A percentile compares a stretch with the other conserved stretches of the same genome.
These are phyloP conservation scores for Rosa hybrid DNA, from an alignment of 331 rosid genomes.

Conservation along the genomic window DNA sequence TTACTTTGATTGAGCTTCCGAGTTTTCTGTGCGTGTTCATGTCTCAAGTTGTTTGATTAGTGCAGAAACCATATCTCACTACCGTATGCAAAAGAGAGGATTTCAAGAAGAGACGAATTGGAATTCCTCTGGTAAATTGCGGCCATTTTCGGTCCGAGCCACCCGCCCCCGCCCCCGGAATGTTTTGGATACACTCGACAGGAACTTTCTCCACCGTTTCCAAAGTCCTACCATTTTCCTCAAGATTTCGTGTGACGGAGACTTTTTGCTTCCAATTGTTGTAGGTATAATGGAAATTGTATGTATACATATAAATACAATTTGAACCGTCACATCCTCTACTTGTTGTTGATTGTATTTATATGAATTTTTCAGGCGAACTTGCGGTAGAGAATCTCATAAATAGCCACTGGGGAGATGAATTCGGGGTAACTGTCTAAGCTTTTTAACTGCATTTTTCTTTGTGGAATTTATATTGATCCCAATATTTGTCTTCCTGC, in stretches of 20 bases:
- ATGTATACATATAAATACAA: neutral
- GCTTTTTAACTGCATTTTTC: constrained; percentile 5
- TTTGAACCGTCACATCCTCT: neutral
- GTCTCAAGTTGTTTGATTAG: constrained; percentile 45
- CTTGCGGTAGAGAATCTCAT: constrained; percentile 77
- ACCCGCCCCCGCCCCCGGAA: constrained; percentile 22
- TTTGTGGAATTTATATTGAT: constrained; percentile 6
- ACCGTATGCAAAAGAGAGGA: constrained; percentile 63
- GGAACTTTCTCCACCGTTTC: constrained; percentile 64
- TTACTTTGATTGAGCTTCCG: no score
- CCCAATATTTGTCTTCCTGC: constrained; percentile 34
- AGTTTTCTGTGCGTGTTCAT: neutral
- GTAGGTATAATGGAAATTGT: constrained; percentile 50
- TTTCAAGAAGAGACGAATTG: constrained; percentile 50
- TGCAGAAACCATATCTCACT: constrained; percentile 87
- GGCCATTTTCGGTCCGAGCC: constrained; percentile 41
- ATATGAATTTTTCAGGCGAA: constrained; percentile 54
- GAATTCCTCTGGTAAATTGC: constrained; percentile 39
- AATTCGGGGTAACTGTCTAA: constrained; percentile 47
- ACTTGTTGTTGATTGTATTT: neutral
- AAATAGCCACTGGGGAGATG: constrained; percentile 52
- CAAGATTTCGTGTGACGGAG: constrained; percentile 89
- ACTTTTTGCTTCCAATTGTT: constrained; percentile 86
- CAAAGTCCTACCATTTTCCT: constrained; percentile 89
- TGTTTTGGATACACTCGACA: constrained; percentile 39